A percentile compares a stretch with the other conserved stretches of the same genome.
Evolutionary conservation across 202 grass and related monocot genomes (phyloP).

Genomic region (Musa balbisiana): DNA sequence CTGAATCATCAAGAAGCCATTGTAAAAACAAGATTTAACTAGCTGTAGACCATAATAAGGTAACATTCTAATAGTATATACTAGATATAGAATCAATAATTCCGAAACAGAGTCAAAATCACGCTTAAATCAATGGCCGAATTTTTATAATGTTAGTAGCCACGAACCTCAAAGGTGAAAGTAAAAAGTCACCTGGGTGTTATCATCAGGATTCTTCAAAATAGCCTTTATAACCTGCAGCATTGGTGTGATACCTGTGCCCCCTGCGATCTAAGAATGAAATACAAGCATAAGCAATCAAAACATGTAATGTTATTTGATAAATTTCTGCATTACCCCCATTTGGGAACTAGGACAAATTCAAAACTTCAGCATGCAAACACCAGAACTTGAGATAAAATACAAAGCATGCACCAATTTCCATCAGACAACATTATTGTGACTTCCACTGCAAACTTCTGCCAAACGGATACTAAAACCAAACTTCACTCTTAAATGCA

Average conservation of each 20-base stretch:
- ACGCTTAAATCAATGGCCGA: neutral
- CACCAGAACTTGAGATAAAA: neutral
- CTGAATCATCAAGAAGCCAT: constrained; percentile 32
- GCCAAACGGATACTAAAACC: too few relatives aligned
- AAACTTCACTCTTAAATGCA: too few relatives aligned
- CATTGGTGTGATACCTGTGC: constrained; percentile 93
- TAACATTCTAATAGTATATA: too few relatives aligned
- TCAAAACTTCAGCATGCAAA: neutral
- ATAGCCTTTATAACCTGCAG: constrained; percentile 91
- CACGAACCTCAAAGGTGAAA: neutral
- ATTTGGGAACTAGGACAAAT: neutral
- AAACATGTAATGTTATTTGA: neutral
- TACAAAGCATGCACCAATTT: too few relatives aligned
- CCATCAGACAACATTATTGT: too few relatives aligned
- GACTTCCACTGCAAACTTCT: too few relatives aligned
- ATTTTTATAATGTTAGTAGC: neutral
- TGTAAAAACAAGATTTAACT: constrained; percentile 17
- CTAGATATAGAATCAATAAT: too few relatives aligned
- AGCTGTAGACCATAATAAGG: neutral
- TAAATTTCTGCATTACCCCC: too few relatives aligned
- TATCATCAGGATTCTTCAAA: constrained; percentile 93
- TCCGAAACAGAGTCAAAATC: neutral
- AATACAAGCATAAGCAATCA: neutral
- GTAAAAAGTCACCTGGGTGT: constrained; percentile 52
- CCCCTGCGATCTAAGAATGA: constrained; percentile 66